Conservation (phyloP, 805 yeast genomes). For the Yamadazyma takamatsuzukensis region DNA sequence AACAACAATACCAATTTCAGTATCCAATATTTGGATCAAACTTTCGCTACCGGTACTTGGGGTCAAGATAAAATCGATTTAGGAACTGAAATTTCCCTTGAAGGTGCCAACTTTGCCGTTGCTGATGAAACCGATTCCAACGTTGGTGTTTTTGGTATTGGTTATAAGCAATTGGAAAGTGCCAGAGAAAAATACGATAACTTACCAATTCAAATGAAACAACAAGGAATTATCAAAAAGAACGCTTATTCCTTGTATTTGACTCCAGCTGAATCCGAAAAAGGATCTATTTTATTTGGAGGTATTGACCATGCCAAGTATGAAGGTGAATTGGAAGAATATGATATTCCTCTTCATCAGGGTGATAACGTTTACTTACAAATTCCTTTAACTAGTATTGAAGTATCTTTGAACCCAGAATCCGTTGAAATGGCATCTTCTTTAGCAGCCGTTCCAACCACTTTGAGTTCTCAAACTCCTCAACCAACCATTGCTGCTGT, state of each 20-base stretch:
- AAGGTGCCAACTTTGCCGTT: slow-evolving; percentile 18
- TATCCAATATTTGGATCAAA: slow-evolving; percentile 48
- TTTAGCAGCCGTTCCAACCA: slow-evolving; percentile 7
- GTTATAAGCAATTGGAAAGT: slow-evolving; percentile 12
- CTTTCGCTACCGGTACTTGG: slow-evolving; percentile 34
- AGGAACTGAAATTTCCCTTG: slow-evolving; percentile 9
- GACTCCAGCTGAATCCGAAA: slow-evolving; percentile 17
- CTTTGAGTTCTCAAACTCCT: slow-evolving; percentile 6
- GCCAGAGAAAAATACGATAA: slow-evolving; percentile 22
- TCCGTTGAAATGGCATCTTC: slow-evolving; percentile 3
- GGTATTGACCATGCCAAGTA: slow-evolving; percentile 29
- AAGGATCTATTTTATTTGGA: slow-evolving; percentile 31
- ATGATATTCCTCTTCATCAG: slow-evolving; percentile 17
- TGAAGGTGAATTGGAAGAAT: slow-evolving; percentile 19
- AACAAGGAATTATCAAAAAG: slow-evolving; percentile 32
- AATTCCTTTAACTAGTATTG: slow-evolving; percentile 17
- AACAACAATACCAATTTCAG: slow-evolving; percentile 33
- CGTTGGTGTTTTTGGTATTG: slow-evolving; percentile 21
- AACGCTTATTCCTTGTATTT: slow-evolving; percentile 37
- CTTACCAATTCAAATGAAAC: slow-evolving; percentile 32
- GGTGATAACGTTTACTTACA: slow-evolving; percentile 14
- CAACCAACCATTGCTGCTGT: slow-evolving; percentile 11
- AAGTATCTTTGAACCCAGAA: slow-evolving; percentile 10
- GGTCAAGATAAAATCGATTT: slow-evolving; percentile 16
- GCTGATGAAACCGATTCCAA: slow-evolving; percentile 17